phyloP scores from a whole-genome alignment of 2,329 filamentous ascomycete genomes.

The Neopestalotiopsis sp. region DNA sequence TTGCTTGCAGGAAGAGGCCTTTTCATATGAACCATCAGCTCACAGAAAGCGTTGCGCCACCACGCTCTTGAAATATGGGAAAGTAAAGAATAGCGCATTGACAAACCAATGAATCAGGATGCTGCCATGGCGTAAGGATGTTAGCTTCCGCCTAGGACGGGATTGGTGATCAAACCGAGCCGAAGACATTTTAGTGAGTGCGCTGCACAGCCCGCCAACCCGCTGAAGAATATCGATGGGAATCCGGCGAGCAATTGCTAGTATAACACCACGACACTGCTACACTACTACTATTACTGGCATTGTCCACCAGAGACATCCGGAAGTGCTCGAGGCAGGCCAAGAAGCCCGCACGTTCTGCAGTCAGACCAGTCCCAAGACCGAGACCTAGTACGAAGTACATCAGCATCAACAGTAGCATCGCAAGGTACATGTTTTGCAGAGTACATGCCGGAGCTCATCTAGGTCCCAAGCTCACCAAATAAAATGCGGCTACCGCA shows the following conservation, averaged over 20 bases:
- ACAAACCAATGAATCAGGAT: not conserved
- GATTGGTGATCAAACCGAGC: constrained; percentile 28
- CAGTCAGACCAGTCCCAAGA: no score
- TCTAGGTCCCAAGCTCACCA: not conserved
- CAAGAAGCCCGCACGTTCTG: no score
- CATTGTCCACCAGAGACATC: not conserved
- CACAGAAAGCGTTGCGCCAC: not conserved
- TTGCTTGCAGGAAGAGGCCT: not conserved
- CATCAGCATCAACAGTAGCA: no score
- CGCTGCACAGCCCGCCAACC: constrained; percentile 26
- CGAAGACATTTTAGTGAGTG: constrained; percentile 13
- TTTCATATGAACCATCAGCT: not conserved
- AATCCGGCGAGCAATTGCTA: not conserved
- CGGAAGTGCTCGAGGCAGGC: not conserved
- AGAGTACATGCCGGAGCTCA: no score
- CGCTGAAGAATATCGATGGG: constrained; percentile 1
- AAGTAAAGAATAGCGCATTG: not conserved
- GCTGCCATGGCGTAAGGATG: not conserved
- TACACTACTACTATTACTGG: not conserved
- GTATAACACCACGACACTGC: not conserved
- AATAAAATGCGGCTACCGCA: not conserved
- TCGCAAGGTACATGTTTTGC: no score
- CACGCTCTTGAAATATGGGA: not conserved
- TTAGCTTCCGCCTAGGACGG: constrained; percentile 12
- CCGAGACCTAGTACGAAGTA: no score